Percentiles rank a stretch among this genome's conserved stretches.
These are phyloP conservation scores for Podospora sp. DNA, from an alignment of 495 filamentous ascomycete species.

Conservation along the genomic window DNA sequence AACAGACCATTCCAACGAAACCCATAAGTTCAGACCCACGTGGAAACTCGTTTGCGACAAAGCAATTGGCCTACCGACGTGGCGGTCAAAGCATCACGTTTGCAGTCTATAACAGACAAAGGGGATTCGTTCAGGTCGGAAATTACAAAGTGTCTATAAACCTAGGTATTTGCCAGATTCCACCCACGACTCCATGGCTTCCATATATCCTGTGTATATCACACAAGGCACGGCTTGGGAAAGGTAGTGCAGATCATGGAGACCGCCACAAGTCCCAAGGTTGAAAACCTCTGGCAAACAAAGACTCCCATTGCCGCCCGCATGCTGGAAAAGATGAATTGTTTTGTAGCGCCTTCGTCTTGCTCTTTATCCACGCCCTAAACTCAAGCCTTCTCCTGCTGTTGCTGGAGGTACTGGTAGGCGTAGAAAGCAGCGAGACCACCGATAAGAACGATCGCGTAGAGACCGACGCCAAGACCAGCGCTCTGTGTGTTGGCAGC, in stretches of 20 bases:
- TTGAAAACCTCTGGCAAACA: constrained; percentile 12
- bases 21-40: neutral
- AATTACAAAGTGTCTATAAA: constrained; percentile 21
- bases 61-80: neutral
- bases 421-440: constrained; percentile 75
- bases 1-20: neutral
- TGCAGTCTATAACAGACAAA: constrained; percentile 1
- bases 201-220: constrained; percentile 8
- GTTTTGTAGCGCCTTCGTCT: neutral
- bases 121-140: constrained; percentile 11
- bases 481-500: constrained; percentile 51
- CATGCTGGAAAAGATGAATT: constrained; percentile 19
- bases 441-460: constrained; percentile 79
- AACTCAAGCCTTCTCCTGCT: constrained; percentile 43
- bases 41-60: neutral
- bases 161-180: constrained; percentile 12
- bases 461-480: constrained; percentile 78
- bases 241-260: neutral
- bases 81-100: constrained; percentile 6
- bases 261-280: neutral
- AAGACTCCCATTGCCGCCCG: constrained; percentile 6
- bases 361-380: constrained; percentile 20
- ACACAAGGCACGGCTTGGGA: neutral
- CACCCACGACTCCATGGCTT: constrained; percentile 9
- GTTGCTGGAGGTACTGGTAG: constrained; percentile 82